These are phyloP conservation scores for Aspergillus indologenus DNA, from an alignment of 495 filamentous ascomycete species.

Conservation along the genomic window DNA sequence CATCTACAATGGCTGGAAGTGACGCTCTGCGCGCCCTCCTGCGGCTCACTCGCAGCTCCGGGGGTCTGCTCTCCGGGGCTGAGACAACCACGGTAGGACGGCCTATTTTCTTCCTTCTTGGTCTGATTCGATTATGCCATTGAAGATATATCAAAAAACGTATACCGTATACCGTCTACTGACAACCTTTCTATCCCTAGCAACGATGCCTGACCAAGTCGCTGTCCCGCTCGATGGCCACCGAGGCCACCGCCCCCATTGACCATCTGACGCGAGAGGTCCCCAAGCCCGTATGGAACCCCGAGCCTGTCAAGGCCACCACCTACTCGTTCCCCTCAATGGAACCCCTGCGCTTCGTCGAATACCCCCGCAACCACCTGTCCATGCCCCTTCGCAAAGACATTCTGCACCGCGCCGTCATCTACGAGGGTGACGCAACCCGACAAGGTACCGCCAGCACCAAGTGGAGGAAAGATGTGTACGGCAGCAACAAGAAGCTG, in stretches of 20 bases:
- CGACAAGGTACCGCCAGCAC: conserved; percentile 83
- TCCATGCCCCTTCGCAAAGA: conserved; percentile 83
- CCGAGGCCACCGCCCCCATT: conserved; percentile 49
- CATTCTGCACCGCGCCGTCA: conserved; percentile 85
- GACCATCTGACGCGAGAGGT: conserved; percentile 41
- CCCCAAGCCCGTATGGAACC: conserved; percentile 29
- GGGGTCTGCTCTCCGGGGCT: conserved; percentile 39
- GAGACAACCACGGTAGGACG: conserved; percentile 48
- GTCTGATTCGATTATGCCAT: not conserved
- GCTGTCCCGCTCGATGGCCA: conserved; percentile 69
- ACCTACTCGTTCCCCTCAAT: conserved; percentile 87
- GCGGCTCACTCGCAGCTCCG: conserved; percentile 44
- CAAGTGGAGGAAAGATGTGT: conserved; percentile 81
- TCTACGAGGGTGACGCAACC: conserved; percentile 88
- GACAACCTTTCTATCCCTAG: conserved; percentile 17
- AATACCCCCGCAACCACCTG: conserved; percentile 79
- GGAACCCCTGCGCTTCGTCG: conserved; percentile 75
- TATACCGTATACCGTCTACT: too few relatives aligned
- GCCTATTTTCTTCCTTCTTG: conserved; percentile 10
- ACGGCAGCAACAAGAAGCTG: conserved; percentile 75
- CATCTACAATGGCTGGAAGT: conserved; percentile 37
- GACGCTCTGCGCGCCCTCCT: conserved; percentile 36
- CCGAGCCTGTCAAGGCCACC: conserved; percentile 63
- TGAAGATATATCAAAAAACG: not conserved
- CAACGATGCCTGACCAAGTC: conserved; percentile 51